These are phyloP conservation scores for Aegilops sharonensis DNA, from an alignment of 176 grass and related monocot genomes.

Conservation along the genomic window DNA sequence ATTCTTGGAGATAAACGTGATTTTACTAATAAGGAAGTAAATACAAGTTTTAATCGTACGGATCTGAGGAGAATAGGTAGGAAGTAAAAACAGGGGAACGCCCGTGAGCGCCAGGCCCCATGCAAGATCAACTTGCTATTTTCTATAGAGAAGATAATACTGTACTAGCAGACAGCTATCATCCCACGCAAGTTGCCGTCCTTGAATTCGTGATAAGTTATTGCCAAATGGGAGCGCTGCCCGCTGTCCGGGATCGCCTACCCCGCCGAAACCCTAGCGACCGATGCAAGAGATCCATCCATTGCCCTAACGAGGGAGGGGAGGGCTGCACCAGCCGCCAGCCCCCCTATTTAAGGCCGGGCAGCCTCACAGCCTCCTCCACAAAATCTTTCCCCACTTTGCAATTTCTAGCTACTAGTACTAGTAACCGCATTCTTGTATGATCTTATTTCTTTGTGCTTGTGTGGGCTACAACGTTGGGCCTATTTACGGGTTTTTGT, in stretches of 20 bases:
- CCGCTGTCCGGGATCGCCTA: conserved; percentile 25
- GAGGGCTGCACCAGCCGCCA: background rate
- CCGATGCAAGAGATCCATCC: background rate
- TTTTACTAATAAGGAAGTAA: no score
- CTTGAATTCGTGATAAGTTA: conserved; percentile 22
- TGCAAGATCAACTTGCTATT: background rate
- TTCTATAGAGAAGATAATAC: background rate
- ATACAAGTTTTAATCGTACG: background rate
- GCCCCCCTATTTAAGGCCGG: conserved; percentile 33
- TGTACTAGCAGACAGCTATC: background rate
- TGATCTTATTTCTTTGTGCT: background rate
- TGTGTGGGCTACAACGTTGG: background rate
- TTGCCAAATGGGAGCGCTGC: conserved; percentile 35
- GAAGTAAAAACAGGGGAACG: background rate
- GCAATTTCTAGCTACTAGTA: background rate
- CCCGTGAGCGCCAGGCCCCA: background rate
- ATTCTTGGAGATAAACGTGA: no score
- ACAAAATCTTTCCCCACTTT: background rate
- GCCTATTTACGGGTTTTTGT: background rate
- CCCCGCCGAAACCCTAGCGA: conserved; percentile 37
- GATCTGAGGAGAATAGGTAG: background rate
- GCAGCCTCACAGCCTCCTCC: background rate
- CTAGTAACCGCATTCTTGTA: background rate
- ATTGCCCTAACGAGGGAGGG: conserved; percentile 1
- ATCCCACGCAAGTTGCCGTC: background rate